A percentile compares a stretch with the other conserved stretches of the same genome.
Evolutionary conservation across 352 stramenopile species (phyloP).

Genomic region (Stramenopiles sp.): DNA sequence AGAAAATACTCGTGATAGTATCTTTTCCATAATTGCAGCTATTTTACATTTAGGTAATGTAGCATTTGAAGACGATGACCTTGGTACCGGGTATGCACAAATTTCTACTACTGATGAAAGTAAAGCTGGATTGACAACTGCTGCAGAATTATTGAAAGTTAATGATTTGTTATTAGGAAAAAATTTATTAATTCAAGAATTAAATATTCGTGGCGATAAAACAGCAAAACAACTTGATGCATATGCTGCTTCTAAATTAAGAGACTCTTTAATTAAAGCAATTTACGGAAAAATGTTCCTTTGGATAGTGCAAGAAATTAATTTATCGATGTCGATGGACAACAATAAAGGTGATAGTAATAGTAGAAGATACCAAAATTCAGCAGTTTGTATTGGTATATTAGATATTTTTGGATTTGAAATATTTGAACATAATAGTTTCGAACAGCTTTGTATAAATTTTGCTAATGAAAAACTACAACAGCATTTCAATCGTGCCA

Average conservation of each 20-base stretch:
- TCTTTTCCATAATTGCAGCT: conserved; percentile 67
- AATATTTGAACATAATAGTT: conserved; percentile 70
- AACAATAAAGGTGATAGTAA: not conserved
- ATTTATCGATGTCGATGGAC: conserved; percentile 8
- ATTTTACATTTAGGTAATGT: conserved; percentile 86
- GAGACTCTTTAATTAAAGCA: conserved; percentile 73
- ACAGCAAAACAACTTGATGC: conserved; percentile 40
- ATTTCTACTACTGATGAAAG: conserved; percentile 28
- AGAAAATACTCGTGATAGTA: conserved; percentile 54
- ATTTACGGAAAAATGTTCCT: conserved; percentile 81
- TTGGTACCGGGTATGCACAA: conserved; percentile 31
- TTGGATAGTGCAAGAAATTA: conserved; percentile 11
- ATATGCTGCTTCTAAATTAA: conserved; percentile 49
- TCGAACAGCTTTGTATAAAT: conserved; percentile 88
- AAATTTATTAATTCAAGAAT: conserved; percentile 65
- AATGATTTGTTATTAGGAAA: conserved; percentile 54
- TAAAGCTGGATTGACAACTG: conserved; percentile 39
- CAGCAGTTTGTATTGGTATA: conserved; percentile 64
- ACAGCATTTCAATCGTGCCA: conserved; percentile 76
- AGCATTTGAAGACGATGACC: conserved; percentile 48
- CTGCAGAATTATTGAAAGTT: conserved; percentile 63
- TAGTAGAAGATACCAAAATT: conserved; percentile 32
- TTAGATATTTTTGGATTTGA: conserved; percentile 95
- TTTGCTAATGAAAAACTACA: conserved; percentile 88
- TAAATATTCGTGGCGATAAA: conserved; percentile 70